Conservation (phyloP, 768 basidiomycete genomes). For the Suillus bovinus region DNA sequence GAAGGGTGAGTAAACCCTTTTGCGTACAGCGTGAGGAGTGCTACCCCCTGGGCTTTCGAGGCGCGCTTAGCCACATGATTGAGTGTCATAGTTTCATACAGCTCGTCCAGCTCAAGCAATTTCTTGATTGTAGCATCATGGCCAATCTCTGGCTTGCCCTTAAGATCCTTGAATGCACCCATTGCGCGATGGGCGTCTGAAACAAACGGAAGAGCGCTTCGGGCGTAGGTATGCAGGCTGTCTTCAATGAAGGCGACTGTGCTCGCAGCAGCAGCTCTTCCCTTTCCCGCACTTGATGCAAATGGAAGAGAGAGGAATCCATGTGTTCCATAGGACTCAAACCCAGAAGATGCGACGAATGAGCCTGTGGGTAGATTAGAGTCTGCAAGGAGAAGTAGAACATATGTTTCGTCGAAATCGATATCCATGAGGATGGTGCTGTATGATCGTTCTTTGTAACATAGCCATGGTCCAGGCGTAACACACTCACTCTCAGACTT, state of each 20-base stretch:
- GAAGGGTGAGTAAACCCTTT: constrained; percentile 73
- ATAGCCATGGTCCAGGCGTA: not conserved
- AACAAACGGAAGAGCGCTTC: constrained; percentile 76
- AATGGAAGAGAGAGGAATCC: constrained; percentile 56
- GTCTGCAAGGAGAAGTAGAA: constrained; percentile 81
- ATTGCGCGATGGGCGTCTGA: constrained; percentile 61
- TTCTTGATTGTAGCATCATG: constrained; percentile 16
- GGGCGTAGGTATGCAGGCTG: constrained; percentile 77
- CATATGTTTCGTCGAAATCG: constrained; percentile 57
- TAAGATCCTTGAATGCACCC: constrained; percentile 13
- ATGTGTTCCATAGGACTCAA: constrained; percentile 89
- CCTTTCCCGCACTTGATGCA: constrained; percentile 11
- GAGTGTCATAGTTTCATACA: constrained; percentile 84
- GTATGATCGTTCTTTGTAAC: not conserved
- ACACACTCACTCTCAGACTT: constrained; percentile 2
- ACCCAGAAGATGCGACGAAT: constrained; percentile 91
- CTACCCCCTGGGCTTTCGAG: constrained; percentile 89
- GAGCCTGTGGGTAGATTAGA: constrained; percentile 96
- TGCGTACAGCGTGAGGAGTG: constrained; percentile 84
- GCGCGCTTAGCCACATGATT: constrained; percentile 89
- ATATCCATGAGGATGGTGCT: constrained; percentile 25
- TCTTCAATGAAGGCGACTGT: constrained; percentile 66
- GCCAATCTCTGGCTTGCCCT: constrained; percentile 8
- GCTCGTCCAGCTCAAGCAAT: constrained; percentile 61
- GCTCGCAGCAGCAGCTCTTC: constrained; percentile 23